Percentiles rank a stretch among this genome's conserved stretches.
Conservation (phyloP, 345 rosid species). For the Ricinus communis region DNA sequence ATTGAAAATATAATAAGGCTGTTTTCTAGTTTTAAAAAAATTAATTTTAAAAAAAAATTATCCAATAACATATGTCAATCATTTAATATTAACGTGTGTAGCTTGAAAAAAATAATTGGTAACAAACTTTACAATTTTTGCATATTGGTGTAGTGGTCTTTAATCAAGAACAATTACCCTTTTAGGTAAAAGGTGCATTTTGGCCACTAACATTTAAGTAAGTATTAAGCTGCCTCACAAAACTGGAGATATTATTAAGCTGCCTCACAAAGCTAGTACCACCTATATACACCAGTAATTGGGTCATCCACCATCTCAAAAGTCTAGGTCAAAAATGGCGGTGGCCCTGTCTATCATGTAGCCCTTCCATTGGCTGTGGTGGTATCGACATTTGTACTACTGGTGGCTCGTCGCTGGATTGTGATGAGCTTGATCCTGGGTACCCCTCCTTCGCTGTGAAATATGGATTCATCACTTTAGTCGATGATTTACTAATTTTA, state of each 20-base stretch:
- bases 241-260: constrained; percentile 36
- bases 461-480: constrained; percentile 44
- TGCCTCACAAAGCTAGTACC: constrained; percentile 32
- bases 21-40: too few relatives aligned
- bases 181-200: too few relatives aligned
- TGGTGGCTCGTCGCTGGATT: constrained; percentile 14
- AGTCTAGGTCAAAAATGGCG: constrained; percentile 35
- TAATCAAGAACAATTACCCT: too few relatives aligned
- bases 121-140: too few relatives aligned
- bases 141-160: too few relatives aligned
- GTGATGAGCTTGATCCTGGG: constrained; percentile 28
- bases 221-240: constrained; percentile 39
- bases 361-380: constrained; percentile 73
- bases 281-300: constrained; percentile 18
- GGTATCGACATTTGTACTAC: constrained; percentile 9
- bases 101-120: too few relatives aligned
- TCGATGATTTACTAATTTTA: background rate
- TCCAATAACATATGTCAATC: too few relatives aligned
- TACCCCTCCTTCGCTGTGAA: constrained; percentile 45
- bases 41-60: too few relatives aligned
- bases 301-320: constrained; percentile 36
- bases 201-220: too few relatives aligned
- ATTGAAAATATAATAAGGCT: too few relatives aligned
- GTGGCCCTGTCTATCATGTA: constrained; percentile 53
- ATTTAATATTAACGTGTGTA: too few relatives aligned